phyloP scores from a whole-genome alignment of 768 basidiomycete species.

The Termitomyces titanicus region DNA sequence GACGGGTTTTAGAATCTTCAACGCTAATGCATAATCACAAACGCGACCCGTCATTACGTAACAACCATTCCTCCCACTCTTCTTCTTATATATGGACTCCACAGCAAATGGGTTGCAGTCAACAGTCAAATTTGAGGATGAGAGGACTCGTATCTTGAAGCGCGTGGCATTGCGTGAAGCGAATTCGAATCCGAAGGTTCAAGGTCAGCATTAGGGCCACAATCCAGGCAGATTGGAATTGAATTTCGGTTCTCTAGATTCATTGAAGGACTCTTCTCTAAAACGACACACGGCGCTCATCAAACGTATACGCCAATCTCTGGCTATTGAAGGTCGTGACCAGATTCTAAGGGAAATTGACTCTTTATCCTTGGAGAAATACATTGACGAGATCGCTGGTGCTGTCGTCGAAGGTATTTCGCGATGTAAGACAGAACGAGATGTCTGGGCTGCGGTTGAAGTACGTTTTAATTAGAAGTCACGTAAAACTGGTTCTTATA shows the following conservation, averaged over 20 bases:
- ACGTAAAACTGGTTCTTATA: slow-evolving; percentile 3
- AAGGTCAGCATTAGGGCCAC: slow-evolving; percentile 34
- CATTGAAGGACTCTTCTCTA: slow-evolving; percentile 86
- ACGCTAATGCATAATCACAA: background rate
- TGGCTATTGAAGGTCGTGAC: slow-evolving; percentile 78
- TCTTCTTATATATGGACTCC: slow-evolving; percentile 26
- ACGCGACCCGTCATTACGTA: slow-evolving; percentile 10
- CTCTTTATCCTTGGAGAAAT: slow-evolving; percentile 88
- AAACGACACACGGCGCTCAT: slow-evolving; percentile 96
- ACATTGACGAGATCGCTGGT: slow-evolving; percentile 89
- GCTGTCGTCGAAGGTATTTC: slow-evolving; percentile 82
- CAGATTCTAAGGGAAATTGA: slow-evolving; percentile 92
- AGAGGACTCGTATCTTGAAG: slow-evolving; percentile 47
- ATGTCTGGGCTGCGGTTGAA: slow-evolving; percentile 90
- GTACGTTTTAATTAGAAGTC: slow-evolving; percentile 38
- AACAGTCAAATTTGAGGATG: slow-evolving; percentile 35
- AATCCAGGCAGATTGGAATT: background rate
- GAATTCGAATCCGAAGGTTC: slow-evolving; percentile 45
- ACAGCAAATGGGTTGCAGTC: slow-evolving; percentile 20
- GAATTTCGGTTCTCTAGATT: slow-evolving; percentile 40
- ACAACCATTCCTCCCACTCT: background rate
- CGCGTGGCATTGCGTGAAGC: slow-evolving; percentile 56
- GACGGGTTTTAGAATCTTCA: background rate
- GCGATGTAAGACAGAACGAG: slow-evolving; percentile 90
- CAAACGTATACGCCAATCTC: slow-evolving; percentile 85